Conservation (phyloP, 805 yeast species). For the Sungouiozyma ichnusensis region DNA sequence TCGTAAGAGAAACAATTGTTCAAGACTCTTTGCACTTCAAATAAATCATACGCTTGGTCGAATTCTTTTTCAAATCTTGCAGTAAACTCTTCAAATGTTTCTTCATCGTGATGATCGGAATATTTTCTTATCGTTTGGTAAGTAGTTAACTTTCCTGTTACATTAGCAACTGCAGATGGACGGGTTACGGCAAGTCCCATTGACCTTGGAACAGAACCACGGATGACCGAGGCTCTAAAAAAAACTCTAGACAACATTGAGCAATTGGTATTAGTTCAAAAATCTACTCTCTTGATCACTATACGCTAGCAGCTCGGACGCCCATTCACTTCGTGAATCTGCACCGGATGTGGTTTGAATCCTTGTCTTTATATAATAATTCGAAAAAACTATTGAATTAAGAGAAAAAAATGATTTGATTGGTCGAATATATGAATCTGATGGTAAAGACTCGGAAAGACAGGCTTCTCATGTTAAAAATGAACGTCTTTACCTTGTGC, state of each 20-base stretch:
- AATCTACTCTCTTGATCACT: background rate
- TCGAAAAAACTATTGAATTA: background rate
- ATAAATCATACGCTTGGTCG: constrained; percentile 82
- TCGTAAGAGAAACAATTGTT: constrained; percentile 98
- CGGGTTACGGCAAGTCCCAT: background rate
- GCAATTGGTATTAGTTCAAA: no score
- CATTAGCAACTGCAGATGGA: background rate
- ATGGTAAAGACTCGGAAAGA: background rate
- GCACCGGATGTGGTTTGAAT: constrained; percentile 1
- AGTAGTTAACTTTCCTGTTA: background rate
- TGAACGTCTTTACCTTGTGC: constrained; percentile 36
- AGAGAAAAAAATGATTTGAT: constrained; percentile 1
- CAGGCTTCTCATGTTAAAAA: constrained; percentile 11
- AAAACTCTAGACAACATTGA: background rate
- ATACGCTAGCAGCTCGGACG: no score
- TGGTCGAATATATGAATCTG: constrained; percentile 1
- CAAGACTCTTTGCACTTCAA: constrained; percentile 86
- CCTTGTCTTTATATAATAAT: background rate
- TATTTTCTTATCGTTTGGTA: constrained; percentile 43
- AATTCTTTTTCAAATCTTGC: constrained; percentile 88
- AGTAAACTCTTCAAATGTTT: constrained; percentile 91
- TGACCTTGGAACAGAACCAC: background rate
- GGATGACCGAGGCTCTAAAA: background rate
- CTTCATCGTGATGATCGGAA: constrained; percentile 77
- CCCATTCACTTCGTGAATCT: no score